These are phyloP conservation scores for Vaccinium corymbosum DNA, from an alignment of 148 eudicot species.

Conservation along the genomic window DNA sequence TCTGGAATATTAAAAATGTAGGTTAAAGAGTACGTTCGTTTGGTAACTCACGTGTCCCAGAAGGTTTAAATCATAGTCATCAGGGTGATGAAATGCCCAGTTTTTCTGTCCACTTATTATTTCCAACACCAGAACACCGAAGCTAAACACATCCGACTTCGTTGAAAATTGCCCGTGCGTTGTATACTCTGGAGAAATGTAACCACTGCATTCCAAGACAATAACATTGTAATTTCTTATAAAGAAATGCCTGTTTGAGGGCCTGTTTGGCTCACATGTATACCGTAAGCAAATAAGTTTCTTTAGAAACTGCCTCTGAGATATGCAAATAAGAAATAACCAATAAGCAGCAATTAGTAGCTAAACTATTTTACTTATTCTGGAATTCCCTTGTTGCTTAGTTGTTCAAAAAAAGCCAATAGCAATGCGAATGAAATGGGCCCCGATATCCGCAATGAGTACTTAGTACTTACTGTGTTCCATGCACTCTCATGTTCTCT, in stretches of 20 bases:
- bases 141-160: constrained; percentile 26
- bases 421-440: neutral
- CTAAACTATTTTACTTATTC: neutral
- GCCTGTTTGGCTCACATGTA: neutral
- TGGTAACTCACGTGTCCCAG: constrained; percentile 24
- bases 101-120: constrained; percentile 22
- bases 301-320: neutral
- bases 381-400: neutral
- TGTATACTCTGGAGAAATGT: constrained; percentile 25
- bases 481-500: constrained; percentile 12
- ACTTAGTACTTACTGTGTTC: constrained; percentile 28
- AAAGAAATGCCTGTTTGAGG: neutral
- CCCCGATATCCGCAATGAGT: neutral
- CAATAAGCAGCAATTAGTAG: neutral
- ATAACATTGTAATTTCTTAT: neutral
- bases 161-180: constrained; percentile 20
- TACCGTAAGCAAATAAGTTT: neutral
- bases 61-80: constrained; percentile 24
- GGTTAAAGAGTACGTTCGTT: neutral
- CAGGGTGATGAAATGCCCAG: constrained; percentile 22
- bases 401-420: neutral
- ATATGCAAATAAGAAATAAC: neutral
- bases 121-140: constrained; percentile 24
- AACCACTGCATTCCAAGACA: constrained; percentile 21
- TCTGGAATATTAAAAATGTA: neutral